A percentile compares a stretch with the other conserved stretches of the same genome.
These are phyloP conservation scores for Lentinus tigrinus DNA, from an alignment of 768 basidiomycete species.

Conservation along the genomic window DNA sequence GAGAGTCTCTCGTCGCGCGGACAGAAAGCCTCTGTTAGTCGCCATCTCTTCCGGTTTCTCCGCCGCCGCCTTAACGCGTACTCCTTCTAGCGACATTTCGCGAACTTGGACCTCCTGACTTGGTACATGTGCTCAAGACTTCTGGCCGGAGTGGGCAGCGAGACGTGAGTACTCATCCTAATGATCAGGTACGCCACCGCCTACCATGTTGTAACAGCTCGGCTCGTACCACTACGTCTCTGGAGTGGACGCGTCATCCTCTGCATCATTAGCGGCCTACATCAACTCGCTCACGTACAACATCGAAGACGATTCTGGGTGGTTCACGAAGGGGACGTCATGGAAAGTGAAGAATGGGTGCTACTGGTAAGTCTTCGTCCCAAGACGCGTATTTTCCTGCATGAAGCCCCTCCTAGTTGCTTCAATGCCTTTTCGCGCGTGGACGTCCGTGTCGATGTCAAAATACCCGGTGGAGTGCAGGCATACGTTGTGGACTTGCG, in stretches of 20 bases:
- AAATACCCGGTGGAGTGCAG: constrained; percentile 95
- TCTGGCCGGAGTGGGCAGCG: constrained; percentile 80
- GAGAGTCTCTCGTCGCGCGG: constrained; percentile 83
- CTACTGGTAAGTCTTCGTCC: constrained; percentile 66
- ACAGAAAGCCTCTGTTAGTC: constrained; percentile 88
- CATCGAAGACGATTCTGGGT: constrained; percentile 86
- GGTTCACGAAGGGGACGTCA: constrained; percentile 81
- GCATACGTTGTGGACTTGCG: constrained; percentile 93
- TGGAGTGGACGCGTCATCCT: constrained; percentile 98
- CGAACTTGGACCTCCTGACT: constrained; percentile 95
- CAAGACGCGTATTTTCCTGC: not conserved
- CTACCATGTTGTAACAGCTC: constrained; percentile 46
- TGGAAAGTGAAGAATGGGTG: constrained; percentile 95
- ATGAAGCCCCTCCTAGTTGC: constrained; percentile 50
- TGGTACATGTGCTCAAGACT: constrained; percentile 94
- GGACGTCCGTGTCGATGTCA: constrained; percentile 95
- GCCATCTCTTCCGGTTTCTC: constrained; percentile 1
- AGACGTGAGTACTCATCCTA: constrained; percentile 61
- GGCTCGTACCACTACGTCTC: constrained; percentile 98
- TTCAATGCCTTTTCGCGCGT: constrained; percentile 98
- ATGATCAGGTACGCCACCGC: constrained; percentile 5
- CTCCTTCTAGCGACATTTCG: constrained; percentile 77
- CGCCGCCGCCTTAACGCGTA: constrained; percentile 20
- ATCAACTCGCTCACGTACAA: constrained; percentile 97
- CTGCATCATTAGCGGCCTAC: constrained; percentile 95